Evolutionary conservation across 1,284 basidiomycete species (phyloP), one percentile per base, ranked within the genome.

Genomic region (Somion occarium): DNA sequence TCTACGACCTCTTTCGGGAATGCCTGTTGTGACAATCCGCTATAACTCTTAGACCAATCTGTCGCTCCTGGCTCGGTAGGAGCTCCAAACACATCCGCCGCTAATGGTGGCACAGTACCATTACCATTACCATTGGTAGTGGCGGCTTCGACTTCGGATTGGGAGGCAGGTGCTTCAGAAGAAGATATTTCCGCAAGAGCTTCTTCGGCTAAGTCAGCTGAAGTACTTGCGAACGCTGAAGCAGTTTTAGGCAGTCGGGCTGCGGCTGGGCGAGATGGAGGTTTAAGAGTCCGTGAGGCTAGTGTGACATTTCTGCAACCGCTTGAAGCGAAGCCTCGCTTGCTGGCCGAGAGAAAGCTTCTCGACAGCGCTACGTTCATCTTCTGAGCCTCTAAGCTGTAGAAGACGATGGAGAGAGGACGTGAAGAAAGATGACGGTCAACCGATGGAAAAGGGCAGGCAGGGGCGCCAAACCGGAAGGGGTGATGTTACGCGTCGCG

Each of bases 11-110:
- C 89, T 57, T 79, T 82, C 3, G 83, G 64, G 67, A 98, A 98
- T 1, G 94, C 86, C 63, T 85, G 73, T 2, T 76, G 70, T 5
- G 89, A 90, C 38, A 98, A 72, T 0, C 96, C 96, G 51, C 82
- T 73, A 65, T 94, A 98, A 61, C 85, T 90, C 58, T 81, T 88
- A 1, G 88, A 89, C 96, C 96, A 98, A 66, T 97, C 92, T 38
- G 54, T 61, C 13, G 50, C 46, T 1, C 54, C 53, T 3, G 50
- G 53, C 37, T 61, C 59, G 7, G 43, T 26, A n/a, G n/a, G n/a
- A 5, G 18, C 25, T 5, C 39, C 18, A 18, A 41, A 41, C 39
- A 34, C 7, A 7, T 7, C 30, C 7, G 7, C 30, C 7, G 30
- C 15, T 34, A 34, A 7, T 34, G 30, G 30, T 34, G 30, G 7